Conservation (phyloP, 805 yeast genomes). For the Teunomyces gatunensis region DNA sequence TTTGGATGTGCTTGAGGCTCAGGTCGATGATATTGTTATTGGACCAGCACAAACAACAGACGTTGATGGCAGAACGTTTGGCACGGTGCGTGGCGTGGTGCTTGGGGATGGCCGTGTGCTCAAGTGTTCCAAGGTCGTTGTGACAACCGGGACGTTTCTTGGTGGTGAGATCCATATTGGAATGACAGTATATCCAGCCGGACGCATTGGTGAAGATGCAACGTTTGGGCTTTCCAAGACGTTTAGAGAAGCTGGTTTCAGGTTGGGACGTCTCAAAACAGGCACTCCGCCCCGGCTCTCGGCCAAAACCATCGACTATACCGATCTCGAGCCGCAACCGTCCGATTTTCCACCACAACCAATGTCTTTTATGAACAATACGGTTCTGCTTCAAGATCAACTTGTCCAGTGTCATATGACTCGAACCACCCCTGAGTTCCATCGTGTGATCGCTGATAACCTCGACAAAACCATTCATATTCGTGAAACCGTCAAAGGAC, state of each 20-base stretch:
- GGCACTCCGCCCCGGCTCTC: conserved; percentile 96
- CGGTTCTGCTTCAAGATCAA: conserved; percentile 53
- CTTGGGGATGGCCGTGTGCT: conserved; percentile 64
- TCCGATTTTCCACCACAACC: conserved; percentile 88
- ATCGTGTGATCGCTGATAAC: conserved; percentile 64
- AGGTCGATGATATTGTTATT: conserved; percentile 81
- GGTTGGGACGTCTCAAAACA: conserved; percentile 86
- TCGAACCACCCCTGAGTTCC: conserved; percentile 71
- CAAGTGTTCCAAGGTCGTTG: conserved; percentile 65
- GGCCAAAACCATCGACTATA: conserved; percentile 66
- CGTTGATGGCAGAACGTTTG: conserved; percentile 39
- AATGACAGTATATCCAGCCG: conserved; percentile 74
- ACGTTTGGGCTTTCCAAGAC: conserved; percentile 87
- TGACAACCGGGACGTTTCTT: conserved; percentile 94
- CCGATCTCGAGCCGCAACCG: conserved; percentile 59
- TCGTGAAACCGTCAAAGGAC: conserved; percentile 91
- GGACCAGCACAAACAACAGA: conserved; percentile 33
- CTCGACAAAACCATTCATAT: conserved; percentile 85
- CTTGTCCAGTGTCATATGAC: conserved; percentile 78
- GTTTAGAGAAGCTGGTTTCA: conserved; percentile 70
- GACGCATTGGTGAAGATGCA: conserved; percentile 90
- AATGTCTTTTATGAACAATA: conserved; percentile 79
- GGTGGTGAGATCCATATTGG: conserved; percentile 97
- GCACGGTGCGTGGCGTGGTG: conserved; percentile 66
- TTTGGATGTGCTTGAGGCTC: conserved; percentile 62